Percentiles rank a stretch among this genome's conserved stretches.
These are phyloP conservation scores for Eimeria acervulina DNA, from an alignment of 169 alveolate genomes.

Conservation along the genomic window DNA sequence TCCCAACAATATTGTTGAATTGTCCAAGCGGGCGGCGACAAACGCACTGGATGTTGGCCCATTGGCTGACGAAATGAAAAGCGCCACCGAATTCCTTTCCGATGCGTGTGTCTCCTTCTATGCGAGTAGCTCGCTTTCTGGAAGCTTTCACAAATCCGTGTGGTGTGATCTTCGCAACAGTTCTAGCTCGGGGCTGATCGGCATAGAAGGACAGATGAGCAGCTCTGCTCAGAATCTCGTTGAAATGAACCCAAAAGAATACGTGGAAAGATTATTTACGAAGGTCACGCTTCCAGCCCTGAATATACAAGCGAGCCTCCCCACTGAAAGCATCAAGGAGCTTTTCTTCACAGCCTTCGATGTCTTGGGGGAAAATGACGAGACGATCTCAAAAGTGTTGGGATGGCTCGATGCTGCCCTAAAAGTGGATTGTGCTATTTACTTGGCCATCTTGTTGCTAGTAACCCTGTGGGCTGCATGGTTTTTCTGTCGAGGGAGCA, in stretches of 20 bases:
- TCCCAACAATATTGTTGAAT: constrained; percentile 55
- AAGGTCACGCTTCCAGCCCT: constrained; percentile 48
- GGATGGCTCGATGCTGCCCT: constrained; percentile 51
- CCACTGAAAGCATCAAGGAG: neutral
- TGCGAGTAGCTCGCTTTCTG: constrained; percentile 52
- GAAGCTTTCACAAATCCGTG: constrained; percentile 56
- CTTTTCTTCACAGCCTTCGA: constrained; percentile 30
- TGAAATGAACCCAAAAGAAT: neutral
- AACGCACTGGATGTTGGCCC: constrained; percentile 45
- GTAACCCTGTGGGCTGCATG: constrained; percentile 45
- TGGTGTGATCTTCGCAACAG: constrained; percentile 36
- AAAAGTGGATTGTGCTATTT: neutral
- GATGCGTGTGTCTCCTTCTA: constrained; percentile 11
- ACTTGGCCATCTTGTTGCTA: constrained; percentile 62
- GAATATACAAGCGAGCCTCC: constrained; percentile 8
- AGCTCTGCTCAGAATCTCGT: constrained; percentile 26
- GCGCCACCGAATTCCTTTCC: neutral
- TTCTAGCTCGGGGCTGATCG: neutral
- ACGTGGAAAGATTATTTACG: neutral
- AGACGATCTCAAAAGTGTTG: constrained; percentile 14
- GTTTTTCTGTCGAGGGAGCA: constrained; percentile 35
- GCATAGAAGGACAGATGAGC: constrained; percentile 7
- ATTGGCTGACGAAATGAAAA: neutral
- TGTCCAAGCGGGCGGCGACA: constrained; percentile 46
- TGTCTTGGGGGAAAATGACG: constrained; percentile 17